Evolutionary conservation across 75 land plant species (phyloP), one percentile per base, ranked within the genome.

Genomic region (Isoetes taiwanensis): DNA sequence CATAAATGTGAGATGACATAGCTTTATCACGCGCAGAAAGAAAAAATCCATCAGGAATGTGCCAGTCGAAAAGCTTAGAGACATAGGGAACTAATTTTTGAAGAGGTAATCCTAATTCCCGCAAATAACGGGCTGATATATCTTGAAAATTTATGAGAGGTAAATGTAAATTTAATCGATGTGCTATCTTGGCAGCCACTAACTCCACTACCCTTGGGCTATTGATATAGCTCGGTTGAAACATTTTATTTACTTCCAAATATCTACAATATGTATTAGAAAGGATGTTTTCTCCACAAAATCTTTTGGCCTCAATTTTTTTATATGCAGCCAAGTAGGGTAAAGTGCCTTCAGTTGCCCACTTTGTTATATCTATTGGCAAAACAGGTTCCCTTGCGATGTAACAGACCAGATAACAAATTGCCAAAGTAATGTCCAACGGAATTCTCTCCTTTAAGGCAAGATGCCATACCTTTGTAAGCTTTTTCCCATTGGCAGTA

Each of bases 121-220:
- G 59, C 27, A 89, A 61, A 43, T 72, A 82, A 4, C 90, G 69
- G 16, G 34, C 32, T 9, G 86, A 66, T 23, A 88, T 77, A 1
- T 73, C 61, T 60, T 71, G 67, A 48, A 82, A 88, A 30, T 88
- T 94, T 21, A 88, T 76, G 2, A 96, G 81, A 56, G 96, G 96
- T 30, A 88, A 68, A 4, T 72, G 52, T 12, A 94, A 62, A 5
- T 72, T 70, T 2, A 82, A 73, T 2, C 65, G 32, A 17, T 76
- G 32, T 25, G 90, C 90, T 66, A 94, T 78, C 1, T 43, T 46
- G 26, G 75, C 83, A 3, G 99, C 79, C 12, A 68, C 50, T 5
- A 75, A 48, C 59, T 91, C 97, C 43, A 91, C 41, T 40, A 74
- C 67, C 61, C 80, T 62, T 3, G 75, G 37, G 19, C 74, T 63